Percentiles rank a stretch among this genome's conserved stretches.
Conservation (phyloP, 495 filamentous ascomycete species). For the Ascodesmis nigricans region DNA sequence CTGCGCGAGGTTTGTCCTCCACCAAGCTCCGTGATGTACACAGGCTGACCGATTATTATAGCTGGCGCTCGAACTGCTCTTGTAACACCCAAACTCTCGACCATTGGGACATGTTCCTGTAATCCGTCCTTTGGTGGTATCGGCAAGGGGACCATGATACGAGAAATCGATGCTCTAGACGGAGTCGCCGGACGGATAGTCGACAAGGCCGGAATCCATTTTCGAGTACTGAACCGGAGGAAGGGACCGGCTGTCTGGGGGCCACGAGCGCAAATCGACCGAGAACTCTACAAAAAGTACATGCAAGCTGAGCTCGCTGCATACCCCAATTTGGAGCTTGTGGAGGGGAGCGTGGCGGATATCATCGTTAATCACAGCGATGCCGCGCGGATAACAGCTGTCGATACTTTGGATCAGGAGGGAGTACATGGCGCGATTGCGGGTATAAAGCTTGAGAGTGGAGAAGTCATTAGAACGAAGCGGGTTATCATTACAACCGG, state of each 20-base stretch:
- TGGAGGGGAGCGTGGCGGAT: conserved; percentile 79
- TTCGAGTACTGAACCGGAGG: conserved; percentile 61
- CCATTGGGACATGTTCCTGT: conserved; percentile 90
- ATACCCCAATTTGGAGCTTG: conserved; percentile 54
- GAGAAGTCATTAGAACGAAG: conserved; percentile 57
- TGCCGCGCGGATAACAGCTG: too few species aligned
- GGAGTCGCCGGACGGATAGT: conserved; percentile 74
- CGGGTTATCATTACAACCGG: conserved; percentile 88
- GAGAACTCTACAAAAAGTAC: conserved; percentile 66
- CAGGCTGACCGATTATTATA: neutral
- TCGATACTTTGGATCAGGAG: conserved; percentile 25
- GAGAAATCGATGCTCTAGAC: conserved; percentile 89
- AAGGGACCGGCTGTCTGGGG: conserved; percentile 97
- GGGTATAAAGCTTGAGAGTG: conserved; percentile 72
- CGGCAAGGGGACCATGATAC: conserved; percentile 92
- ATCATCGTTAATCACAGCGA: conserved; percentile 39
- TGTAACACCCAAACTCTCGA: conserved; percentile 65
- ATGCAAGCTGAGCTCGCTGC: conserved; percentile 70
- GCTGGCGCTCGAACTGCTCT: conserved; percentile 75
- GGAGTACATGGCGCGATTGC: conserved; percentile 51
- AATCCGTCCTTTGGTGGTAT: conserved; percentile 96
- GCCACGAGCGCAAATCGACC: conserved; percentile 86
- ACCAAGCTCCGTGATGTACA: neutral
- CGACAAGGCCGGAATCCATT: conserved; percentile 85
- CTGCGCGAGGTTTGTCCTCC: conserved; percentile 35